Conservation (phyloP, 179 eudicot species). For the Beta lomatogona region DNA sequence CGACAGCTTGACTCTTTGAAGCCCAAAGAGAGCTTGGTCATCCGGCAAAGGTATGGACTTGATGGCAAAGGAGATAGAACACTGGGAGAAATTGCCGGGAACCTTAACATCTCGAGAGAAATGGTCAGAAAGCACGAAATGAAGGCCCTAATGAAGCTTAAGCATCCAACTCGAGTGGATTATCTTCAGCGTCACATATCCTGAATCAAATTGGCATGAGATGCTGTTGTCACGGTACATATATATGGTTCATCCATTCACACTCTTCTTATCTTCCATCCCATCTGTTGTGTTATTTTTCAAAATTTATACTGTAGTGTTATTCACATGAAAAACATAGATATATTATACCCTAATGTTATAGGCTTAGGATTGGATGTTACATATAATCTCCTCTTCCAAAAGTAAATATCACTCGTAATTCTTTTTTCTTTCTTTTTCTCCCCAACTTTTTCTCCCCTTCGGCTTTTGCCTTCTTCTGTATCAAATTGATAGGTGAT, state of each 20-base stretch:
- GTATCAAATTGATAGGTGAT: not conserved
- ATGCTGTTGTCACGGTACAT: constrained; percentile 24
- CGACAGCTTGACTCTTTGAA: constrained; percentile 92
- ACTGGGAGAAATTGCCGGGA: constrained; percentile 89
- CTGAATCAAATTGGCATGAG: constrained; percentile 25
- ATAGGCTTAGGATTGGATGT: constrained; percentile 27
- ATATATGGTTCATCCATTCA: constrained; percentile 13
- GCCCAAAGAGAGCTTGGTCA: constrained; percentile 95
- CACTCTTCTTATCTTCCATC: constrained; percentile 4
- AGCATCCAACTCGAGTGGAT: constrained; percentile 87
- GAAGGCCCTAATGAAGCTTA: constrained; percentile 95
- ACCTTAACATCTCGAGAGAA: constrained; percentile 89
- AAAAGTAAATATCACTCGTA: constrained; percentile 28
- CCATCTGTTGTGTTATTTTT: constrained; percentile 10
- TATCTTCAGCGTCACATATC: constrained; percentile 70
- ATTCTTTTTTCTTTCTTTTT: not conserved
- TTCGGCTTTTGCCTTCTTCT: not conserved
- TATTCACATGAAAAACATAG: constrained; percentile 22
- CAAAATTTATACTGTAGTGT: constrained; percentile 1
- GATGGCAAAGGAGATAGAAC: constrained; percentile 94
- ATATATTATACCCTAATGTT: constrained; percentile 16
- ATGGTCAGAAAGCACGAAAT: constrained; percentile 96
- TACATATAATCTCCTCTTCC: not conserved
- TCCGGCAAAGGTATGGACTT: constrained; percentile 91
- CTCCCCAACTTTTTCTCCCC: not conserved